These are phyloP conservation scores for Colletotrichum trifolii DNA, from an alignment of 2,329 filamentous ascomycete genomes.

Conservation along the genomic window DNA sequence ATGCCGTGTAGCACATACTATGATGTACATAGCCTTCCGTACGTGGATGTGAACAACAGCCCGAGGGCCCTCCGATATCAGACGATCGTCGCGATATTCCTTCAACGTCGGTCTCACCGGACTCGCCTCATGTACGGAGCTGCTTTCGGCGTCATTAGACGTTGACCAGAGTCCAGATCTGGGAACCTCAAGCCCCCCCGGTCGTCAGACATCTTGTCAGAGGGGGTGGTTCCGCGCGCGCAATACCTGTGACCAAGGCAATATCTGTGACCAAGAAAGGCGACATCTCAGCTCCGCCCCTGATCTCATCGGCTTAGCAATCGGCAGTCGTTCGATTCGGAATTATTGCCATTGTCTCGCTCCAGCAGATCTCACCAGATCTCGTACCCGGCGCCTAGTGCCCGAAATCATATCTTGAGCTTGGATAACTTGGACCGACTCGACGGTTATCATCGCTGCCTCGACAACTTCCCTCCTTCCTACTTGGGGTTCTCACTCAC, in stretches of 20 bases:
- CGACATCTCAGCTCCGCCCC: background rate
- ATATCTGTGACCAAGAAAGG: slow-evolving; percentile 4
- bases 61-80: slow-evolving; percentile 28
- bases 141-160: slow-evolving; percentile 13
- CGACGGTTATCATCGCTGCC: background rate
- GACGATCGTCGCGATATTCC: slow-evolving; percentile 19
- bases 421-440: background rate
- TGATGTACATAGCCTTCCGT: slow-evolving; percentile 10
- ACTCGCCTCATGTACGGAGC: slow-evolving; percentile 23
- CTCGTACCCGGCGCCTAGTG: background rate
- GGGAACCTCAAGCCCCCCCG: background rate
- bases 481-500: background rate
- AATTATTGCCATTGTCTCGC: background rate
- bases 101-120: slow-evolving; percentile 16
- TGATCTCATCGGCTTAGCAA: slow-evolving; percentile 23
- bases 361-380: background rate
- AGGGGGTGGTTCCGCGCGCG: too few species aligned
- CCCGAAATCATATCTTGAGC: slow-evolving; percentile 7
- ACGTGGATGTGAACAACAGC: background rate
- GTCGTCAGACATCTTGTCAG: slow-evolving; percentile 16
- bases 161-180: slow-evolving; percentile 7
- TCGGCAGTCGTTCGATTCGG: slow-evolving; percentile 11
- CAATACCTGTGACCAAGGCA: background rate
- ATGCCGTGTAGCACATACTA: too few species aligned
- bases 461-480: background rate